Evolutionary conservation across 2,329 filamentous ascomycete genomes (phyloP).

Genomic region (Dactylellina drechsleri): DNA sequence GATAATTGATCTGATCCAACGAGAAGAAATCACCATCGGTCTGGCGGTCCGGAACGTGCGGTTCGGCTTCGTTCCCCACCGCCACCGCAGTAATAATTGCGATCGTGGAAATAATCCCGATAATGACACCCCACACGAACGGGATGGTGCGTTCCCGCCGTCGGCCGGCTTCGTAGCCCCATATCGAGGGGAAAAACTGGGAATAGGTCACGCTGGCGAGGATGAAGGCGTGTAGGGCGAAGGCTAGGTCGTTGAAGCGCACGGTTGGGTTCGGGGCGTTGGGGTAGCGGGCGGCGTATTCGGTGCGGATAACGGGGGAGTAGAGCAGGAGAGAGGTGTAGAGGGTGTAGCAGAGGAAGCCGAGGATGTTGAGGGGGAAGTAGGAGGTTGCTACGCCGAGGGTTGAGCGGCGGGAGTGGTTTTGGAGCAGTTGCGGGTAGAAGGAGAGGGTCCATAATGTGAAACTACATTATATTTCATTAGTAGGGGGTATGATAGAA

Average conservation of each 20-base stretch:
- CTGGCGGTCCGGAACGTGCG: constrained; percentile 63
- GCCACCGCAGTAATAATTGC: constrained; percentile 66
- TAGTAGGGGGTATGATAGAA: not conserved
- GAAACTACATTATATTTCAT: constrained; percentile 62
- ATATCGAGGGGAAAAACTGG: constrained; percentile 77
- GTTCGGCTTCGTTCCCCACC: constrained; percentile 16
- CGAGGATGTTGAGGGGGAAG: constrained; percentile 76
- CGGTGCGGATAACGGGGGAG: constrained; percentile 77
- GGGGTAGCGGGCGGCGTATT: constrained; percentile 85
- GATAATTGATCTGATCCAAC: constrained; percentile 65
- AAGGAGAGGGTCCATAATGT: constrained; percentile 86
- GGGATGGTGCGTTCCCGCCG: constrained; percentile 71
- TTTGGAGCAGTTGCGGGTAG: constrained; percentile 88
- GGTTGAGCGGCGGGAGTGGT: constrained; percentile 79
- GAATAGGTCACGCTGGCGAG: constrained; percentile 78
- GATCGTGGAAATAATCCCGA: constrained; percentile 72
- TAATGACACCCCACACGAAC: constrained; percentile 69
- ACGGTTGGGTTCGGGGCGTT: constrained; percentile 81
- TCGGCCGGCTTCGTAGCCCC: constrained; percentile 72
- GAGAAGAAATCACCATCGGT: constrained; percentile 43
- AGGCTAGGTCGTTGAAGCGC: constrained; percentile 87
- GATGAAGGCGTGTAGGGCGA: constrained; percentile 81
- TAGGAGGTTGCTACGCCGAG: constrained; percentile 88
- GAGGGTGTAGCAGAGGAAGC: constrained; percentile 78
- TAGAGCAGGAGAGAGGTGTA: constrained; percentile 81